Evolutionary conservation across 2,329 filamentous ascomycete genomes (phyloP).

Genomic region (Phoma sp.): DNA sequence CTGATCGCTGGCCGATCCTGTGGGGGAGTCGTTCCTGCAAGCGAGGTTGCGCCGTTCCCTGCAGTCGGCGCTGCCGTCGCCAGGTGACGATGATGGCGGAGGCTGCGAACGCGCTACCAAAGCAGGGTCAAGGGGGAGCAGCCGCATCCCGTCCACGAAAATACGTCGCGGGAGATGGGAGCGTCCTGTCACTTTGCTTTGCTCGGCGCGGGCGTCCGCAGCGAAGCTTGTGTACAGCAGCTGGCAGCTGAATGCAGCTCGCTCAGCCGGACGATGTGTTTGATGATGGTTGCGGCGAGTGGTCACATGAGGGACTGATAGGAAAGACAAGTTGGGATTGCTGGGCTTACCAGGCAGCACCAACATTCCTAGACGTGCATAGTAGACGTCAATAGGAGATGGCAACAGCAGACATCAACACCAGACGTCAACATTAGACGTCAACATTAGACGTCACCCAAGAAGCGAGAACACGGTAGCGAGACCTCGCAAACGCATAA

Average conservation of each 20-base stretch:
- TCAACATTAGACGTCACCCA: not conserved
- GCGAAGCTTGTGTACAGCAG: conserved; percentile 5
- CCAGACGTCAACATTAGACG: no score
- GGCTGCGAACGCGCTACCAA: not conserved
- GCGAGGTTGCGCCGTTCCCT: conserved; percentile 12
- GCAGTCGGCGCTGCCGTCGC: conserved; percentile 5
- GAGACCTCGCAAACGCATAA: no score
- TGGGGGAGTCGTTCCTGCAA: conserved; percentile 18
- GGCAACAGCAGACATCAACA: no score
- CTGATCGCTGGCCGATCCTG: conserved; percentile 22
- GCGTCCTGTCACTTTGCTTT: not conserved
- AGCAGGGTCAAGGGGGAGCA: conserved; percentile 13
- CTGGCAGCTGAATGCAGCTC: conserved; percentile 16
- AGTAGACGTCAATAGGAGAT: no score
- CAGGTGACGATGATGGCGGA: conserved; percentile 9
- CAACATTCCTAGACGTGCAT: no score
- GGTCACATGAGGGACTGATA: conserved; percentile 7
- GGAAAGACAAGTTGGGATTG: not conserved
- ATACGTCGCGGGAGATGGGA: not conserved
- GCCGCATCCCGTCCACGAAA: conserved; percentile 10
- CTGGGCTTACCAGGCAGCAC: not conserved
- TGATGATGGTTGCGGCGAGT: conserved; percentile 12
- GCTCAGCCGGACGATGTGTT: conserved; percentile 3
- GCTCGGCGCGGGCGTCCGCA: conserved; percentile 4
- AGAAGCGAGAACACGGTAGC: no score